A percentile compares a stretch with the other conserved stretches of the same genome.
Evolutionary conservation across 1,139 yeast genomes (phyloP).

Genomic region (Pichia sp.): DNA sequence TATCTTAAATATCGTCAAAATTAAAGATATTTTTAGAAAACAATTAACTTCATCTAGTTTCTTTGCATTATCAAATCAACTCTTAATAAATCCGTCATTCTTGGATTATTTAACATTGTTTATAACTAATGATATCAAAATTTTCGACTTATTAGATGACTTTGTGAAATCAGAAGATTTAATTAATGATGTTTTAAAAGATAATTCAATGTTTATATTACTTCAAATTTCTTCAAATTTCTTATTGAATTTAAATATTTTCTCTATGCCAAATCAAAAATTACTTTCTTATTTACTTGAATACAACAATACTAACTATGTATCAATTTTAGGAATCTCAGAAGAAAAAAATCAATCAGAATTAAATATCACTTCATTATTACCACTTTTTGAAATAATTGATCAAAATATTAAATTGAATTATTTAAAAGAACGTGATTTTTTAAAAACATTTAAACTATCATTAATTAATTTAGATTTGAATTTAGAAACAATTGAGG

Average conservation of each 20-base stretch:
- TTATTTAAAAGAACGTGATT: conserved; percentile 27
- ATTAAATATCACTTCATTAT: conserved; percentile 8
- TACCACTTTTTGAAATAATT: conserved; percentile 32
- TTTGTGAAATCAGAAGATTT: conserved; percentile 4
- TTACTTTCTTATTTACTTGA: conserved; percentile 5
- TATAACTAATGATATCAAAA: not conserved
- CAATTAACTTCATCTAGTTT: not conserved
- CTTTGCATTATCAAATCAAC: conserved; percentile 4
- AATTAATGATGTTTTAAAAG: conserved; percentile 2
- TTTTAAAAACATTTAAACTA: conserved; percentile 30
- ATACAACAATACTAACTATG: conserved; percentile 9
- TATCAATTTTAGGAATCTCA: conserved; percentile 12
- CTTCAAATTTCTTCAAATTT: conserved; percentile 6
- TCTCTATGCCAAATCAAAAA: conserved; percentile 1
- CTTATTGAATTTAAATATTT: conserved; percentile 10
- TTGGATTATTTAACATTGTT: conserved; percentile 8
- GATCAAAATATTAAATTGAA: conserved; percentile 34
- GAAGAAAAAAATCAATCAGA: not conserved
- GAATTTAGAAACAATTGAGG: conserved; percentile 17
- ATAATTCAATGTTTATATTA: conserved; percentile 11
- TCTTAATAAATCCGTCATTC: not conserved
- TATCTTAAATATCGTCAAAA: not conserved
- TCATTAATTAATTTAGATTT: conserved; percentile 21
- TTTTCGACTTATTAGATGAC: conserved; percentile 7
- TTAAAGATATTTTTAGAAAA: not conserved